A percentile compares a stretch with the other conserved stretches of the same genome.
These are phyloP conservation scores for grape (Vitis vinifera) DNA, from an alignment of 164 flowering plant genomes.

Conservation along the genomic window ASM3070453v1 NC_081823.1:2120001-2120500, in stretches of 20 bases:
- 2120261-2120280: constrained; percentile 99
- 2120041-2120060: no score
- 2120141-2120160: no score
- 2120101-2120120: no score
- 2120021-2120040: no score
- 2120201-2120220: constrained; percentile 95
- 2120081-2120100: no score
- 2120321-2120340: constrained; percentile 91
- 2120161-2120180: neutral
- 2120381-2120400: constrained; percentile 77
- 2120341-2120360: constrained; percentile 80
- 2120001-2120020: no score
- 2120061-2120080: no score
- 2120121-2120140: no score
- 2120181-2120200: constrained; percentile 48
- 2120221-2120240: constrained; percentile 87
- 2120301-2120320: constrained; percentile 88
- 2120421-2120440: neutral
- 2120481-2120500: neutral
- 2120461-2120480: neutral
- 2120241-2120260: constrained; percentile 91
- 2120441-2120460: neutral
- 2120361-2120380: constrained; percentile 84
- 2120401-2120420: constrained; percentile 17
- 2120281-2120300: constrained; percentile 97